Evolutionary conservation across 2,329 filamentous ascomycete species (phyloP), one percentile per base, ranked within the genome.

Genomic region (Aspergillus hiratsukae): DNA sequence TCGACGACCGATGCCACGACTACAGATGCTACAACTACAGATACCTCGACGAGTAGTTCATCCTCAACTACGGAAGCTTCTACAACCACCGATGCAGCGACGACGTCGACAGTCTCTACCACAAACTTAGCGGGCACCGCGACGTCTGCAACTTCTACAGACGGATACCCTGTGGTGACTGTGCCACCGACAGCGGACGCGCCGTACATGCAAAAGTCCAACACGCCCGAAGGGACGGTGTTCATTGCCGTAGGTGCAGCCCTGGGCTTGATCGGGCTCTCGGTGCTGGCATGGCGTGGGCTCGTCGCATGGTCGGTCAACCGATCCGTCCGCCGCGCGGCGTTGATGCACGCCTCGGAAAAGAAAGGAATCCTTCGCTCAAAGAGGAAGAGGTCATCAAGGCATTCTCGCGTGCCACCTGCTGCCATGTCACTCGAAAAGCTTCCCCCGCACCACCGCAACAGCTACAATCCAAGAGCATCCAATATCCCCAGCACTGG

Each of bases 171-270:
- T 4, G 77, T 88, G 1, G 81, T 91, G 3, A 83, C 85, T 27
- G 87, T 97, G 2, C 94, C 94, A 7, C 89, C 91, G 27, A 96
- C 90, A 3, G 81, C 83, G 41, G 84, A 88, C 68, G 94, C 94
- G 4, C 91, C 93, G 17, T 99, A 90, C 71, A 96, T 97, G 90
- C 87, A 92, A 69, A 86, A 87, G 67, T 95, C 91, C 0, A 87
- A 77, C 53, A 80, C 92, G 10, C 94, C 94, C 2, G 89, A 97
- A 68, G 94, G 94, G 54, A 97, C 93, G 3, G 88, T 99, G 57
- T 99, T 99, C 77, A 99, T 99, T 66, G 88, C 87, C 23, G 94
- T 97, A 1, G 94, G 94, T 48, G 89, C 91, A 27, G 87, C 91
- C 28, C 83, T 99, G 6, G 94, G 90, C 17, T 87, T 91, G 62